Base-by-base conservation (phyloP, 352 stramenopile species). In the Pythium dissimile region DNA sequence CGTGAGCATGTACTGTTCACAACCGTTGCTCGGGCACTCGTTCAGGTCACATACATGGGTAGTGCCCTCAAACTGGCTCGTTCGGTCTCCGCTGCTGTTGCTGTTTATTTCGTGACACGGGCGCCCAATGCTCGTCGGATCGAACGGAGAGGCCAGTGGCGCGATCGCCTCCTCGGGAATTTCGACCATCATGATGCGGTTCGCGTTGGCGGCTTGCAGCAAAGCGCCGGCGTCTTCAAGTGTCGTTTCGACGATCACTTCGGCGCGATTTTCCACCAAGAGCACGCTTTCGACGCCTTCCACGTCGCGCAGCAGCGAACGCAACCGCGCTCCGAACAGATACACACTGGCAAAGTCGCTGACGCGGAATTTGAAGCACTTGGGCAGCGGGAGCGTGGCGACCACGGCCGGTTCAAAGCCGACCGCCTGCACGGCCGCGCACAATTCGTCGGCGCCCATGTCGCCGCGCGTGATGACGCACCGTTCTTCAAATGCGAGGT, bases 271-370 rank as follows among this genome's bases (percentile, higher is more conserved):
- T 5, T 77, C 70, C 3, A 80, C 48, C 10, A 88, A 49, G 24
- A 89, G 63, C 7, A 93, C 46, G 4, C 71, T 75, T 43, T 93
- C 83, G 0, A 93, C 83, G 20, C 80, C 83, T 49, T 89, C 83
- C 2, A 91, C 72, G 39, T 69, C 52, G 15, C 51, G 37, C 28
- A 82, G 21, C 21, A 67, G 18, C 2, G 42, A 34, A 10, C 64
- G 45, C 3, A 80, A 63, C 4, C 35, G 52, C 26, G 60, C 21
- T 7, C 57, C 65, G 16, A 55, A 21, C 0, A 60, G 24, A 27
- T 63, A 43, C 18, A 56, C n/a, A 42, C 61, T 68, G 0, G 54
- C 59, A 21, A 68, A 62, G 37, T 77, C 68, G 45, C 75, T 58
- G 13, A 87, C 75, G 23, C 79, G 73, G 31, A 89, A 81, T 7